A percentile compares a stretch with the other conserved stretches of the same genome.
Evolutionary conservation across 2,329 filamentous ascomycete genomes (phyloP).

Genomic region (Pseudocercospora macadamiae): DNA sequence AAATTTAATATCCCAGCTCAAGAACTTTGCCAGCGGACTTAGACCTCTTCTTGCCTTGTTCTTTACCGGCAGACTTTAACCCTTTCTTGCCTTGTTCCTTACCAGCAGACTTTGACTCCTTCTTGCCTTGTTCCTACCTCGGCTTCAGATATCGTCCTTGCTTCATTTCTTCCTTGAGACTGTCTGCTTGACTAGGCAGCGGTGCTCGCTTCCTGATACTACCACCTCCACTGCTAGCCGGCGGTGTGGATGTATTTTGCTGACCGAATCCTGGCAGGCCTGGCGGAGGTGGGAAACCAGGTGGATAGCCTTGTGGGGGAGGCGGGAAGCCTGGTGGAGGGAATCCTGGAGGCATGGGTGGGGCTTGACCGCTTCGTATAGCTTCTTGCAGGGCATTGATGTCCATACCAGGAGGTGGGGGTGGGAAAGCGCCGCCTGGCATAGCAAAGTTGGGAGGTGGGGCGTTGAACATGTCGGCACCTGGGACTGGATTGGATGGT

Average conservation of each 20-base stretch:
- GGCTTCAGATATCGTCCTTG: conserved; percentile 54
- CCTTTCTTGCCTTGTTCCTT: background rate
- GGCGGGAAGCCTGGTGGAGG: conserved; percentile 29
- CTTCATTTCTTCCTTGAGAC: conserved; percentile 74
- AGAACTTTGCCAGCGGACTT: no score
- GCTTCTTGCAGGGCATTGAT: conserved; percentile 37
- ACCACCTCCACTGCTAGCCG: conserved; percentile 31
- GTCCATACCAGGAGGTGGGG: conserved; percentile 36
- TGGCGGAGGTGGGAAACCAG: conserved; percentile 30
- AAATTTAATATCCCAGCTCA: no score
- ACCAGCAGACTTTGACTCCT: background rate
- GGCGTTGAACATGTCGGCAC: conserved; percentile 19
- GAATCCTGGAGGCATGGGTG: conserved; percentile 35
- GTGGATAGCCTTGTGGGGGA: conserved; percentile 19
- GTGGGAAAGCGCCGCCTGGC: conserved; percentile 25
- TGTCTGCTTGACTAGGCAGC: conserved; percentile 82
- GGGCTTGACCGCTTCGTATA: conserved; percentile 26
- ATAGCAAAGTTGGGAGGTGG: conserved; percentile 16
- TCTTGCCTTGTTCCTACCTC: conserved; percentile 7
- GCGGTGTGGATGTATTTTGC: conserved; percentile 18
- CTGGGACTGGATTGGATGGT: conserved; percentile 28
- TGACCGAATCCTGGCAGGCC: conserved; percentile 38
- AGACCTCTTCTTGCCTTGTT: background rate
- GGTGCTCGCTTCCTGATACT: conserved; percentile 65
- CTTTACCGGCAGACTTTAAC: background rate